A percentile compares a stretch with the other conserved stretches of the same genome.
These are phyloP conservation scores for Cucurbita argyrosperma DNA, from an alignment of 306 rosid species.

Conservation along the genomic window DNA sequence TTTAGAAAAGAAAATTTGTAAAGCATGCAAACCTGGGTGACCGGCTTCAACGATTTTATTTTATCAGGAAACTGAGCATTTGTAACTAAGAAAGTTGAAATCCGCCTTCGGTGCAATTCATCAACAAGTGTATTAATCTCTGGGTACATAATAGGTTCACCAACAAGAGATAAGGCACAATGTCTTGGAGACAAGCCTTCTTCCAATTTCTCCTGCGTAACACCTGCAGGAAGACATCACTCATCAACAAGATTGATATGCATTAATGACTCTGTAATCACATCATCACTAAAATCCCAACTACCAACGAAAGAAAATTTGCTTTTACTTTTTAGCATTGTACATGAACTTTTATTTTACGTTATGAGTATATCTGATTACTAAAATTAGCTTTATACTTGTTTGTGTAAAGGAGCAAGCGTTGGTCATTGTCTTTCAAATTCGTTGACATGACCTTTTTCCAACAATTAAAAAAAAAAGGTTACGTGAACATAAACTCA, in stretches of 20 bases:
- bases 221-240: slow-evolving; percentile 38
- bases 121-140: slow-evolving; percentile 80
- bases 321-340: background rate
- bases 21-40: slow-evolving; percentile 58
- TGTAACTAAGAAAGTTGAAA: slow-evolving; percentile 90
- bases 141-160: slow-evolving; percentile 98
- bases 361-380: background rate
- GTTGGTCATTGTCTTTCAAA: background rate
- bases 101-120: slow-evolving; percentile 68
- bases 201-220: slow-evolving; percentile 64
- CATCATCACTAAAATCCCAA: background rate
- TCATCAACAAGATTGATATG: background rate
- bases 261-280: background rate
- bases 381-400: background rate
- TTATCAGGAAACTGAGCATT: slow-evolving; percentile 97
- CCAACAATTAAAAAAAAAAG: no score
- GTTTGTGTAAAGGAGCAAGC: background rate
- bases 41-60: slow-evolving; percentile 52
- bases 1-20: background rate
- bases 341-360: background rate
- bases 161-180: slow-evolving; percentile 98
- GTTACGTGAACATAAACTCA: background rate
- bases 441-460: background rate
- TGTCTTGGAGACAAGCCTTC: slow-evolving; percentile 90
- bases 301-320: background rate